These are phyloP conservation scores for Inonotus hispidus DNA, from an alignment of 1,284 basidiomycete genomes.

Conservation along the genomic window DNA sequence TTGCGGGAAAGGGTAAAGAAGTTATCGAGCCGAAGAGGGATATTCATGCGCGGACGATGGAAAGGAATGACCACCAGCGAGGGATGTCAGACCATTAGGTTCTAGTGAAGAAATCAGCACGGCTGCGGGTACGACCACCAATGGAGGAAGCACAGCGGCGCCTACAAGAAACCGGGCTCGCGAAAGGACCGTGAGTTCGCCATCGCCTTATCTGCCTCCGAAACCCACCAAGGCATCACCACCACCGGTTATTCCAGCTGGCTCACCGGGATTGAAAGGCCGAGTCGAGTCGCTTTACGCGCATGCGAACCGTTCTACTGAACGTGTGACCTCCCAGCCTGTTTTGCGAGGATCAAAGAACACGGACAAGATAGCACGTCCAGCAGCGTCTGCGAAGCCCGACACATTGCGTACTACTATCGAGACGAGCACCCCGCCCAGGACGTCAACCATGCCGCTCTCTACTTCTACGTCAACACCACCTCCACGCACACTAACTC, in stretches of 20 bases:
- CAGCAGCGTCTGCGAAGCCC: constrained; percentile 16
- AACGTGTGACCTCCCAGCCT: background rate
- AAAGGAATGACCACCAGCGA: background rate
- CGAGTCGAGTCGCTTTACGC: constrained; percentile 17
- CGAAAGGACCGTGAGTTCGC: constrained; percentile 35
- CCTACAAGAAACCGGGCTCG: constrained; percentile 22
- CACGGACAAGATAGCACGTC: constrained; percentile 7
- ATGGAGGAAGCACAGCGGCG: constrained; percentile 19
- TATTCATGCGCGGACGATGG: background rate
- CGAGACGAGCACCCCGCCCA: background rate
- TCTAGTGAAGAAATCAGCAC: background rate
- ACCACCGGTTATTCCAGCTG: constrained; percentile 17
- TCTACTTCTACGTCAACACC: background rate
- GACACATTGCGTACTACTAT: constrained; percentile 12
- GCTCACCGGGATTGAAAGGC: constrained; percentile 9
- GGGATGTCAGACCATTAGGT: background rate
- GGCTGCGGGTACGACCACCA: background rate
- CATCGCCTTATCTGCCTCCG: constrained; percentile 17
- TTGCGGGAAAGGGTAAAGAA: constrained; percentile 34
- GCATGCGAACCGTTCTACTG: constrained; percentile 6
- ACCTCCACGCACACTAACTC: constrained; percentile 3
- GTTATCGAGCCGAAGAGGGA: constrained; percentile 12
- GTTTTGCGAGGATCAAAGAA: constrained; percentile 7
- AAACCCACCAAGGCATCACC: constrained; percentile 11
- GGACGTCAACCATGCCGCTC: background rate